Evolutionary conservation across 371 early-diverging fungal genomes (phyloP), one percentile per base, ranked within the genome.

Genomic region (Lichtheimia corymbifera): DNA sequence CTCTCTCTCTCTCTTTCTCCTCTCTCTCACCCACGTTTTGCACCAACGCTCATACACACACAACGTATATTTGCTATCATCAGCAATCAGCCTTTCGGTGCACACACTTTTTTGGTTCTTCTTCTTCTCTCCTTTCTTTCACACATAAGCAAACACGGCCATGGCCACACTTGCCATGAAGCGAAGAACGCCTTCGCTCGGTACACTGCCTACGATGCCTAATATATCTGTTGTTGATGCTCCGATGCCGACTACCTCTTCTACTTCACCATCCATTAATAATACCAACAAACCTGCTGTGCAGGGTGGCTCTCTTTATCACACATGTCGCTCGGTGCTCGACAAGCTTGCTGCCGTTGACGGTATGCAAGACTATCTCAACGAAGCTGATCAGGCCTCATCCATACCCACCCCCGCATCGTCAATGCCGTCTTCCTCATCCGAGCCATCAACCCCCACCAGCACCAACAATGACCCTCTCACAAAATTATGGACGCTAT

Each of bases 401-500:
- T 35, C 35, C 24, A 35, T 27, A 17, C 45, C 51, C 30, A 56
- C 44, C 24, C 59, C 69, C 14, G 42, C 63, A 9, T 64, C 65
- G 12, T 54, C 63, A 14, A 57, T 68, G 17, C 63, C 68, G 13
- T 41, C 54, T 15, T 61, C 56, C 63, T 45, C 65, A 62, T 75
- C 56, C 54, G 75, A 71, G 62, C 67, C 61, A 54, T 58, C 65
- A 62, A 75, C 55, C 61, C 67, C 27, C 61, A 71, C 64, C 14
- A 62, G 69, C 25, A 64, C 60, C 15, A 64, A 64, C 55, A 63
- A 61, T 51, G 93, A 95, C 66, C 97, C 97, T 22, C 84, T 95
- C 20, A 85, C 87, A 50, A 86, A 92, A 53, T 82, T 98, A 24
- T 97, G 95, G 94, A 78, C 80, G 44, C 84, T 92, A 45, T 94